Base-by-base conservation (phyloP, 495 filamentous ascomycete species). In the Zalerion maritima region DNA sequence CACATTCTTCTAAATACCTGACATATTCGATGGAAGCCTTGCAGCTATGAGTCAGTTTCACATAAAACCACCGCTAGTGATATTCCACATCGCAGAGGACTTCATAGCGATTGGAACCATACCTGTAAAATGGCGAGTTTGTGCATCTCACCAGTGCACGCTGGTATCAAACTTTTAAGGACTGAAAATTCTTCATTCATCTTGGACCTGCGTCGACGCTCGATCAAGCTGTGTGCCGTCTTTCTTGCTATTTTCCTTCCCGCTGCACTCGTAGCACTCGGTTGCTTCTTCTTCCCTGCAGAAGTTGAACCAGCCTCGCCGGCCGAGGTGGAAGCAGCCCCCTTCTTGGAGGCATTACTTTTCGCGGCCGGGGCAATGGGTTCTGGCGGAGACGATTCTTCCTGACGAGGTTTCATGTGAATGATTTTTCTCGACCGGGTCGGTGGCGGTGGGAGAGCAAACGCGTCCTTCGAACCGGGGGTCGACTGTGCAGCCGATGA, bases 151-250 rank as follows among this genome's bases (percentile, higher is more conserved):
- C 84, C 83, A 5, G 57, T 58, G 45, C 89, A 96, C 1, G 89
- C 91, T 1, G 91, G 91, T 40, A 97, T 92, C 78, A 97, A 80
- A 46, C 78, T 71, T 58, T 94, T 96, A 35, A 97, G 58, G 10
- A 89, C 78, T 1, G 71, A 77, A 58, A 97, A 97, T 53, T 96
- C 89, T 45, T 96, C 89, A 43, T 97, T 97, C 89, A 97, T 97
- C 62, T 96, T 97, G 4, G 81, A 92, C 28, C 89, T 64, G 38
- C 89, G 62, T 26, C 91, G 58, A 10, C 89, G 69, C 56, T 97
- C 89, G 45, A 97, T 97, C 41, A 96, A 51, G 40, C 82, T 92
- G 44, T 97, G 89, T 2, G 89, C 89, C 1, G 91, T 97, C 52
- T 96, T 97, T 40, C 89, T 69, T 3, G 89, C 85, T 31, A 87